Evolutionary conservation across 495 filamentous ascomycete species (phyloP), one percentile per base, ranked within the genome.

Genomic region (Bacidia gigantensis): DNA sequence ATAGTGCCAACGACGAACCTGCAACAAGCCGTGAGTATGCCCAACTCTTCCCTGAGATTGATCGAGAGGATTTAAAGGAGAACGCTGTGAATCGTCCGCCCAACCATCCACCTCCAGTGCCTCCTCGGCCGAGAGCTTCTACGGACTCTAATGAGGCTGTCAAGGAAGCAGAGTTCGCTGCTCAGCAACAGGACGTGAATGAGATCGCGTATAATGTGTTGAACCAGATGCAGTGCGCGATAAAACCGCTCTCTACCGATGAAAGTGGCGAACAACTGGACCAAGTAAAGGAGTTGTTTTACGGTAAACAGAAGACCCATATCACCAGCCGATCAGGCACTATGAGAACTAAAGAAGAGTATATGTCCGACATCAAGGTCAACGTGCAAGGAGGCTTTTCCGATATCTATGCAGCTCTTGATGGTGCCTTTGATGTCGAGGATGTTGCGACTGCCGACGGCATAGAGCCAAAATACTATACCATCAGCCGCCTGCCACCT

Each of bases 201-300:
- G 92, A 98, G 64, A 89, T 95, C 35, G 89, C 95, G 63, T 87
- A 87, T 38, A 89, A 92, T 62, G 82, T 93, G 21, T 75, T 93
- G 32, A 89, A 89, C 57, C 85, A 90, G 38, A 73, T 95, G n/a
- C 81, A 87, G 61, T 87, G 86, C 56, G 89, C 89, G 2, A 89
- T 95, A 60, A 81, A 78, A 56, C 75, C 87, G 32, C 67, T 70
- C 3, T 66, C 67, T 1, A 66, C 81, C 50, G 79, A 77, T 24
- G 64, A 73, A 11, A 73, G 79, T 39, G 83, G 82, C 5, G 83
- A 87, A 60, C 89, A 94, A 66, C 65, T 82, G 5, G 93, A 97
- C 63, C 71, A 74, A 43, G 78, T 96, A 41, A 84, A 87, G 65
- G 65, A 82, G 66, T 59, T 80, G 22, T 82, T 82, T 58, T 82